Base-by-base conservation (phyloP, 257 asterid species). In the Plectranthus barbatus region DNA sequence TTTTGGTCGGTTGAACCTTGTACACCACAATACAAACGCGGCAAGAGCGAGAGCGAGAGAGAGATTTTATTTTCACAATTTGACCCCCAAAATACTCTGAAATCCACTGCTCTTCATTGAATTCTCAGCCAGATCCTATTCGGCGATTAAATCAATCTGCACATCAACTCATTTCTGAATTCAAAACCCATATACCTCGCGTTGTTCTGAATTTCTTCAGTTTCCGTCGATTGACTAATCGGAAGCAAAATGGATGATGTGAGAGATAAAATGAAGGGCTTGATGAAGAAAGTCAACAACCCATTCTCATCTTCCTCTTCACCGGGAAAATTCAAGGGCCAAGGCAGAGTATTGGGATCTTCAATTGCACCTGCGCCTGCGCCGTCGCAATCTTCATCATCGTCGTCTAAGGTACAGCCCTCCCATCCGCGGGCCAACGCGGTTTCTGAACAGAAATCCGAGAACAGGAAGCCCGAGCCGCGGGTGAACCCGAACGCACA, bases 311-410 rank as follows among this genome's bases (percentile, higher is more conserved):
- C 94, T 13, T n/a, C n/a, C n/a, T 83, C 92, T 12, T 71, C 84
- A 15, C 79, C 99, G 6, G 89, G 85, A 53, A 86, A 83, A 78
- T 93, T 93, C 78, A 85, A 90, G 72, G 99, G 99, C 65, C 94
- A 78, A 58, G 96, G 97, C 52, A 78, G 95, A 77, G 90, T 84
- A 0, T 76, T 93, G 82, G 97, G 99, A 37, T 75, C 91, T 3
- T 72, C 96, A n/a, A 57, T 76, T 0, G 49, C 86, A 44, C 64
- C 86, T 20, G 41, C 85, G 21, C 69, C 88, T 9, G 48, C 82
- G 6, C 62, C 81, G 18, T 45, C 82, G 5, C 72, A 66, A 56
- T 62, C 72, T 4, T n/a, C 56, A n/a, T 63, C 81, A 7, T 55
- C 72, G 2, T 17, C 18, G 61, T 49, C 72, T 3, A 69, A 71